Evolutionary conservation across 2,329 filamentous ascomycete genomes (phyloP).

Genomic region (Scorias spongiosa): DNA sequence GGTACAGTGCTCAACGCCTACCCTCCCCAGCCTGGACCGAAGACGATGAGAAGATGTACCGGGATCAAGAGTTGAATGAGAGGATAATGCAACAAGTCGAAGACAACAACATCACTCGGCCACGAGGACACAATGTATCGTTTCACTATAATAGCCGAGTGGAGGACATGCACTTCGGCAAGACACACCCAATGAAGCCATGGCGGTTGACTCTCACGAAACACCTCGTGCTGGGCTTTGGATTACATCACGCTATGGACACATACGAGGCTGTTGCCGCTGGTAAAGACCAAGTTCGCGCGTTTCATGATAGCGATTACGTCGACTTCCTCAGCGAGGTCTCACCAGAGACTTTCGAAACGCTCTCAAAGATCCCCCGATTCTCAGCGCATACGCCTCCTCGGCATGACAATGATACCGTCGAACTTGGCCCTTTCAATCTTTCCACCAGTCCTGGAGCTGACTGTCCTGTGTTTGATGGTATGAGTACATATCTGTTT

Average conservation of each 20-base stretch:
- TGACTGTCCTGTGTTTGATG: slow-evolving; percentile 93
- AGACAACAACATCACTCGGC: slow-evolving; percentile 56
- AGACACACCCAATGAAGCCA: slow-evolving; percentile 97
- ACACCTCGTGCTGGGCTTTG: slow-evolving; percentile 84
- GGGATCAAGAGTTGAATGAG: slow-evolving; percentile 29
- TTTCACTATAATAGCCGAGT: slow-evolving; percentile 93
- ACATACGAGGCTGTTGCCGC: slow-evolving; percentile 74
- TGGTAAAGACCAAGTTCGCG: slow-evolving; percentile 70
- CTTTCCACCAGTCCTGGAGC: slow-evolving; percentile 48
- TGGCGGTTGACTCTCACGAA: slow-evolving; percentile 95
- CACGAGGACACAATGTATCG: slow-evolving; percentile 79
- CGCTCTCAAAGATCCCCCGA: slow-evolving; percentile 34
- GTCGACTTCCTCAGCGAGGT: slow-evolving; percentile 59
- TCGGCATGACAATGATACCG: slow-evolving; percentile 28
- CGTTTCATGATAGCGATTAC: slow-evolving; percentile 81
- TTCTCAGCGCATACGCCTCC: slow-evolving; percentile 28
- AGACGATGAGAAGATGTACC: slow-evolving; percentile 27
- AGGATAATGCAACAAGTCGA: slow-evolving; percentile 38
- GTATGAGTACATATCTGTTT: slow-evolving; percentile 86
- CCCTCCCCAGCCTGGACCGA: slow-evolving; percentile 29
- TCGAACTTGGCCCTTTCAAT: slow-evolving; percentile 51
- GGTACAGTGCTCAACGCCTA: not conserved
- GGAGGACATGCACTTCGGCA: slow-evolving; percentile 92
- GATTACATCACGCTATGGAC: slow-evolving; percentile 94
- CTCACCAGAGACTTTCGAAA: slow-evolving; percentile 24